These are phyloP conservation scores for Hypoxylon perforatum DNA, from an alignment of 495 filamentous ascomycete genomes.

Conservation along the genomic window DNA sequence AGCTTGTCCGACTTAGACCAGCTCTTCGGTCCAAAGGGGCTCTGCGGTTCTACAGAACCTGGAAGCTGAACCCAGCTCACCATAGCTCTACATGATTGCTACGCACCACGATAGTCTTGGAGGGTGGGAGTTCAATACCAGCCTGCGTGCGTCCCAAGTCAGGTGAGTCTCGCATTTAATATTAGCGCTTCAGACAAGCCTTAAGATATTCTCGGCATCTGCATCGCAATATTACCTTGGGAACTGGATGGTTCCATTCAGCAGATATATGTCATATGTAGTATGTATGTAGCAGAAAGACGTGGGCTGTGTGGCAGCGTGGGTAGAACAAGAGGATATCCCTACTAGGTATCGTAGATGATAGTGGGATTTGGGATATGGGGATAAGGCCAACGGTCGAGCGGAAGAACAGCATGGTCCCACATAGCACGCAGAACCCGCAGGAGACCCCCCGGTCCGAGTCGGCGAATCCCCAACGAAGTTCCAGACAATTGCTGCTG, in stretches of 20 bases:
- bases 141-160: constrained; percentile 36
- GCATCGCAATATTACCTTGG: not conserved
- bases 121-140: constrained; percentile 39
- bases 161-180: constrained; percentile 23
- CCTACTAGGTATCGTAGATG: too few relatives aligned
- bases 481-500: constrained; percentile 25
- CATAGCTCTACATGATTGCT: constrained; percentile 29
- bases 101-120: constrained; percentile 22
- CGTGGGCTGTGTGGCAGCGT: too few relatives aligned
- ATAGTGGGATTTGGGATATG: constrained; percentile 15
- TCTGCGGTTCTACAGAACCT: constrained; percentile 9
- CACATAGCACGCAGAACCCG: constrained; percentile 31
- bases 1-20: constrained; percentile 4
- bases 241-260: constrained; percentile 21
- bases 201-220: constrained; percentile 22
- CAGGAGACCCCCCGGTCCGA: constrained; percentile 34
- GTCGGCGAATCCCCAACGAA: constrained; percentile 34
- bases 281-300: constrained; percentile 29
- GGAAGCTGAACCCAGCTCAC: constrained; percentile 9
- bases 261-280: constrained; percentile 1
- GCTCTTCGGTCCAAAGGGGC: constrained; percentile 37
- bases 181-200: constrained; percentile 2
- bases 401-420: constrained; percentile 41
- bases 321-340: too few relatives aligned
- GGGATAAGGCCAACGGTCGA: constrained; percentile 42